Base-by-base conservation (phyloP, 805 yeast species). In the Clavispora carvajalis region DNA sequence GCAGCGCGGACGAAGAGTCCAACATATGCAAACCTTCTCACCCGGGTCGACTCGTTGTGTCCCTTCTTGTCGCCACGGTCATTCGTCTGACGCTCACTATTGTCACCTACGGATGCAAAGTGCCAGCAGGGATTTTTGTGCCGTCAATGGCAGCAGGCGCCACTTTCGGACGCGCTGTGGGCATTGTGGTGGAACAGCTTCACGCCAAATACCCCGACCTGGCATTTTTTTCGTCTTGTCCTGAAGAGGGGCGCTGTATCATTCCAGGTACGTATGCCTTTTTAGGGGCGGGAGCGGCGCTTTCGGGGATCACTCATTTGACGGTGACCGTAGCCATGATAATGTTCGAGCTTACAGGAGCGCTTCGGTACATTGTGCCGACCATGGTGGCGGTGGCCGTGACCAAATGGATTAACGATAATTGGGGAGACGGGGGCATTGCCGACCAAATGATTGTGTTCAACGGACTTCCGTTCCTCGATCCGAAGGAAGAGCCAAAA, bases 91-190 rank as follows among this genome's bases (percentile, higher is more conserved):
- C 73, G 0, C 70, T 93, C 37, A 86, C 93, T 21, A 76, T 89
- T 21, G 70, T 93, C 12, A 84, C 98, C 0, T 93, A 95, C 59
- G 96, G 96, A 2, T 81, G 89, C 46, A 88, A 84, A 61, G 90
- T 91, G 0, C 99, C 99, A 0, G 95, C 97, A n/a, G 99, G 99
- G 12, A 87, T 91, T 5, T 84, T 93, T 63, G 95, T 93, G 39
- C 99, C 99, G 2, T 85, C 96, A 1, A 87, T 93, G 95, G 90
- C 96, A 0, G 85, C 89, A 1, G 99, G 99, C 17, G 97, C 98
- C 0, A 79, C 95, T 0, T 85, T 87, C 61, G 99, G 99, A 7
- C 73, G 97, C 38, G 83, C 90, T 0, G 53, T 93, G 10, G 97
- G 99, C 4, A 65, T 88, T 7, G 44, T 84, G 5, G 80, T 87